Conservation (phyloP, 2,329 filamentous ascomycete species). For the Fusarium denticulatum region DNA sequence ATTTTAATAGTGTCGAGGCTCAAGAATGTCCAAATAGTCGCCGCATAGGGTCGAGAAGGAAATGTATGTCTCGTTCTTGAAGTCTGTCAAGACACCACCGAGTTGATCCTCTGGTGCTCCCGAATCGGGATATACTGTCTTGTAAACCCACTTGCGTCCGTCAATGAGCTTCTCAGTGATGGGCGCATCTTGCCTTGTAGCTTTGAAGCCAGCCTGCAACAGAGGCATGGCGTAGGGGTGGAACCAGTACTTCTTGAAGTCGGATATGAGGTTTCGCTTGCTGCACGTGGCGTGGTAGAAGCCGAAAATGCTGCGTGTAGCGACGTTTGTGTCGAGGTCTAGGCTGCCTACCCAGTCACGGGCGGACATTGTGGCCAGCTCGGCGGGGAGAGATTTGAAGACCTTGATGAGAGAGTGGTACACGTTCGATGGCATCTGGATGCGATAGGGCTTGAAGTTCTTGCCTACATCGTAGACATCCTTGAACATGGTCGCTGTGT, state of each 20-base stretch:
- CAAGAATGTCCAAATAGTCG: slow-evolving; percentile 6
- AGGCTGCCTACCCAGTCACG: slow-evolving; percentile 27
- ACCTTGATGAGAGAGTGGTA: slow-evolving; percentile 11
- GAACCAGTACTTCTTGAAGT: slow-evolving; percentile 53
- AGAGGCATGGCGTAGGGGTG: slow-evolving; percentile 48
- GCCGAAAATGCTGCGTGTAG: slow-evolving; percentile 50
- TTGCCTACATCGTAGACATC: slow-evolving; percentile 21
- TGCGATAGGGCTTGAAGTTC: slow-evolving; percentile 14
- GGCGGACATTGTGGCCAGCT: slow-evolving; percentile 5
- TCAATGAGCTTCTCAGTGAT: slow-evolving; percentile 45
- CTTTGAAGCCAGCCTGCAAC: slow-evolving; percentile 42
- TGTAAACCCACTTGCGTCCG: slow-evolving; percentile 45
- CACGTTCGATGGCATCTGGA: slow-evolving; percentile 29
- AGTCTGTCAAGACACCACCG: slow-evolving; percentile 36
- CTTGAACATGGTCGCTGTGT: slow-evolving; percentile 9
- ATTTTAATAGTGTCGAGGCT: background rate
- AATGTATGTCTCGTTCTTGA: slow-evolving; percentile 24
- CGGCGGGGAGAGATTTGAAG: slow-evolving; percentile 14
- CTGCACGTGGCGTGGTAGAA: slow-evolving; percentile 53
- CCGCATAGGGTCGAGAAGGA: slow-evolving; percentile 17
- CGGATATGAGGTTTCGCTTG: slow-evolving; percentile 47
- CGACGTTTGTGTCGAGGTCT: slow-evolving; percentile 24
- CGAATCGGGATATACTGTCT: slow-evolving; percentile 17
- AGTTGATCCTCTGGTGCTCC: slow-evolving; percentile 14
- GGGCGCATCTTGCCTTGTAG: slow-evolving; percentile 34